Evolutionary conservation across 805 yeast species (phyloP), one percentile per base, ranked within the genome.

Genomic region (Pachysolen tannophilus): DNA sequence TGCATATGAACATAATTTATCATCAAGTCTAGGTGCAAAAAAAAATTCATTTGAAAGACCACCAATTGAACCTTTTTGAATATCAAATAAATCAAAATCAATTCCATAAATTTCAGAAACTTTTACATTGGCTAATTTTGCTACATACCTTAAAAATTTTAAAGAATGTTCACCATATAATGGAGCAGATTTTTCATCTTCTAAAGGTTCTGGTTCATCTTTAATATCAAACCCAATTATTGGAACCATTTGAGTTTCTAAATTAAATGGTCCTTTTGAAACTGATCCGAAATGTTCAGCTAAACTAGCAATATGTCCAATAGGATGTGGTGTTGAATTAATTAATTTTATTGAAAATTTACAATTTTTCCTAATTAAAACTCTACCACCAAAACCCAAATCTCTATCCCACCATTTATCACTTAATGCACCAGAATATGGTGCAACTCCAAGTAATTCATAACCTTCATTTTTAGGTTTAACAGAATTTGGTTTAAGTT

Each of bases 221-320:
- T 58, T 63, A 5, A 45, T 45, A n/a, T 45, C 57, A 44, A 66
- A 80, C 0, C 87, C 95, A 34, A 81, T 63, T 9, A 86, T 74
- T 1, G 95, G 95, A n/a, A 83, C 82, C 30, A 81, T 77, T 50
- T 78, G 75, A 18, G 81, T 79, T 54, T 85, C 95, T 34, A 61
- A 62, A 58, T 86, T 83, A 60, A 79, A 82, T 4, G 87, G 87
- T 7, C 79, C 78, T 18, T 58, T 50, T 2, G 85, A 67, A 6
- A 77, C 77, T 2, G 63, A 60, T 30, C 94, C 95, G 53, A 85
- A 85, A 60, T 86, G 95, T 3, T 88, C 88, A 6, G 95, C 95
- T 50, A 85, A 64, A 2, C 90, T 71, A 3, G 95, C 92, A 34
- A 85, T 80, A 46, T 77, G 77, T 10, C 88, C 95, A 47, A 85